Evolutionary conservation across 2,329 filamentous ascomycete genomes (phyloP), one percentile per base, ranked within the genome.

Genomic region (Podosphaera aphanis): DNA sequence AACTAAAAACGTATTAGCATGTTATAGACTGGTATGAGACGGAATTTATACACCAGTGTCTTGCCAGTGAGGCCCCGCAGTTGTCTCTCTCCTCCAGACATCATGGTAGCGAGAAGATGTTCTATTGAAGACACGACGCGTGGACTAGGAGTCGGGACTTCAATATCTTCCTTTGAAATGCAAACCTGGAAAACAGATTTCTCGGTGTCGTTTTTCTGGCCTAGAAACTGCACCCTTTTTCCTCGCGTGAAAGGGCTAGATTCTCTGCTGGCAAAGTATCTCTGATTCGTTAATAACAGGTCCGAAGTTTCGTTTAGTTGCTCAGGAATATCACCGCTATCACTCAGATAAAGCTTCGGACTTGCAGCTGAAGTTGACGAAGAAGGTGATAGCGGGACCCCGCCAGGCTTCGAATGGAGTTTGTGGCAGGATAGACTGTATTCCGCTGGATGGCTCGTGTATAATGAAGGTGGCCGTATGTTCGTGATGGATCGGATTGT

Each of bases 61-160:
- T 92, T 93, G 66, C 90, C 90, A 57, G 92, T 93, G 56, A 98
- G 73, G 69, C 90, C 90, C 66, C 90, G 82, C 57, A 84, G 79
- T 60, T 80, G 77, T 59, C 73, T 69, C 54, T 77, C 72, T 52
- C 82, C 77, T 60, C 77, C 77, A 54, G 84, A 77, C 86, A 98
- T 94, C 71, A 92, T 79, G 67, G 69, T 63, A 55, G 80, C 83
- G 56, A 95, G 64, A 53, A 82, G 62, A 59, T 76, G 79, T 62
- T 86, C 74, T 51, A 67, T 71, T 56, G 70, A 71, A 46, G 74
- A 71, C 50, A 85, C 74, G 49, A 64, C 71, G 53, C 71, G 71
- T 42, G 70, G 71, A 44, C 67, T 64, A 49, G 81, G 73, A 56
- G 71, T 69, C 21, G 88, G 88, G 51, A 94, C 78, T 53, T 76